Evolutionary conservation across 306 rosid genomes (phyloP), one percentile per base, ranked within the genome.

Genomic region (Ammopiptanthus mongolicus): DNA sequence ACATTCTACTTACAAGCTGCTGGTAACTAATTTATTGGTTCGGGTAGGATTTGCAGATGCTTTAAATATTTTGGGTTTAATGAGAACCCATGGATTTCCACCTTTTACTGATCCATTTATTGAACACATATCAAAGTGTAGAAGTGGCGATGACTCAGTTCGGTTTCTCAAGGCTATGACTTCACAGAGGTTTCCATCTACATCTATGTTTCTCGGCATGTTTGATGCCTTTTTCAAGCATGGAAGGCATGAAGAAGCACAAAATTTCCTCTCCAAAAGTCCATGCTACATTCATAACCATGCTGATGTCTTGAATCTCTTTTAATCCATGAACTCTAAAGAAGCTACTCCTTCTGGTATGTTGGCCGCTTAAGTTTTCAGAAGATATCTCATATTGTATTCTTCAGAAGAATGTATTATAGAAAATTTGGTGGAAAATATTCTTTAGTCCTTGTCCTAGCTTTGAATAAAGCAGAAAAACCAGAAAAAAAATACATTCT

Each of bases 201-300:
- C 90, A 28, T 58, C 88, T 0, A 84, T 88, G 71, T 75, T 79
- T 81, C 80, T 85, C 62, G 80, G 25, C 0, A 68, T 90, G 81
- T 87, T 90, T 48, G 86, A 90, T 31, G 91, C 96, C 62, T 90
- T 83, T 80, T 87, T 89, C 68, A 79, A 82, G 83, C 80, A 81
- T 51, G 85, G 91, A 79, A 86, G 88, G 84, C 88, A 39, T 21
- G 79, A 25, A 15, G 96, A 86, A 75, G 96, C 97, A 15, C 96
- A 90, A 28, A 80, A 88, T 72, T 84, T 87, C 74, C 99, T 95
- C 63, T 84, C 96, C 11, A 81, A 86, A 81, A 90, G 97, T 85
- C 97, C 97, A 4, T 9, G 82, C 51, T 82, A 57, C 87, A 87
- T 91, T 33, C 91, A 96, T 9, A 83, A 88, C 65, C 82, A 90